phyloP scores from a whole-genome alignment of 768 basidiomycete genomes.

The Leccinum subtestaceum region DNA sequence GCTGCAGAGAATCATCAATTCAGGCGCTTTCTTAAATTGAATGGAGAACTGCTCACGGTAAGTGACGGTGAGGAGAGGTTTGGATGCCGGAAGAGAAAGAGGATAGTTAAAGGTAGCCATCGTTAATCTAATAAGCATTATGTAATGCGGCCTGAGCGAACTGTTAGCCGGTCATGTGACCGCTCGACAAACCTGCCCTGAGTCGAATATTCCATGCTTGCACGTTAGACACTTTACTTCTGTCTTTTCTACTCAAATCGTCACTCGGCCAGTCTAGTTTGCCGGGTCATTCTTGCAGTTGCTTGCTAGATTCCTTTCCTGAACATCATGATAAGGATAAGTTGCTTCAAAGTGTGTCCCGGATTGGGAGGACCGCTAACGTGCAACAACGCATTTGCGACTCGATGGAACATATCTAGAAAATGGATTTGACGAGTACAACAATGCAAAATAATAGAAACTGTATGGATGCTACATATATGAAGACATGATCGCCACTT shows the following conservation, averaged over 20 bases:
- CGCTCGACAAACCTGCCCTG: conserved; percentile 26
- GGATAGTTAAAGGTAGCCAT: conserved; percentile 29
- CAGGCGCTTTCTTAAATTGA: not conserved
- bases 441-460: not conserved
- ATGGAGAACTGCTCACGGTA: conserved; percentile 45
- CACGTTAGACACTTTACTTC: not conserved
- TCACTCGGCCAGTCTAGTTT: too few relatives aligned
- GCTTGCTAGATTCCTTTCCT: too few relatives aligned
- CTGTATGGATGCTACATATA: not conserved
- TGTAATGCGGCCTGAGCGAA: too few relatives aligned
- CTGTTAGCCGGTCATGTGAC: conserved; percentile 16
- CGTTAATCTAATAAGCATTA: not conserved
- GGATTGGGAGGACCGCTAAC: not conserved
- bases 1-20: not conserved
- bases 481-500: not conserved
- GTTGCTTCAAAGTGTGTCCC: not conserved
- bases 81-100: conserved; percentile 44
- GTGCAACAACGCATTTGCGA: not conserved
- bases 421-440: not conserved
- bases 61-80: conserved; percentile 63
- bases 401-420: not conserved
- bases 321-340: too few relatives aligned
- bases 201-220: conserved; percentile 16
- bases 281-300: too few relatives aligned
- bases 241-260: not conserved